phyloP scores from a whole-genome alignment of 352 stramenopile genomes.

The Pythium monospermum region DNA sequence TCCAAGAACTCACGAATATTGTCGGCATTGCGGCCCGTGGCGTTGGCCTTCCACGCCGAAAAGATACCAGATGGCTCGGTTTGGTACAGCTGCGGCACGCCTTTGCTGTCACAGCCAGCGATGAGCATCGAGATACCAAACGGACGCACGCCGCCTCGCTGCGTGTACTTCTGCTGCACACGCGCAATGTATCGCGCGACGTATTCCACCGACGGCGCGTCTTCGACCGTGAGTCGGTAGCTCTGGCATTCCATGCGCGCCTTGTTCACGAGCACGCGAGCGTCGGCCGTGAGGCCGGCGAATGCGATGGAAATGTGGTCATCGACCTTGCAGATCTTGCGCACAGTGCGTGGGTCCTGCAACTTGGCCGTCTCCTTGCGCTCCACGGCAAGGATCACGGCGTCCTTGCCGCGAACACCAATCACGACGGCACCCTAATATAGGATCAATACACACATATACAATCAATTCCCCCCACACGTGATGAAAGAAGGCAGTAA shows the following conservation, averaged over 20 bases:
- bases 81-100: constrained; percentile 95
- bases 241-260: constrained; percentile 96
- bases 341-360: constrained; percentile 97
- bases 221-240: constrained; percentile 96
- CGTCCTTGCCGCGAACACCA: constrained; percentile 94
- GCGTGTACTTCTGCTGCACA: constrained; percentile 98
- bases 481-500: too few species aligned
- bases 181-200: constrained; percentile 95
- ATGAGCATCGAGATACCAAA: constrained; percentile 99
- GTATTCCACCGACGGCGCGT: constrained; percentile 95
- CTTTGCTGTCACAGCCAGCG: constrained; percentile 90
- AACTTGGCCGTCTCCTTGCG: constrained; percentile 88
- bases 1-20: constrained; percentile 98
- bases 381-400: constrained; percentile 93
- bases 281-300: constrained; percentile 97
- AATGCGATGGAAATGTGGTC: constrained; percentile 98
- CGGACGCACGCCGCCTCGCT: constrained; percentile 96
- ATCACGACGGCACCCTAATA: constrained; percentile 93
- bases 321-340: constrained; percentile 99
- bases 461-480: too few species aligned
- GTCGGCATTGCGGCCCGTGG: constrained; percentile 96
- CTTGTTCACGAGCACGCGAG: constrained; percentile 97
- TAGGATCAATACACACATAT: constrained; percentile 2
- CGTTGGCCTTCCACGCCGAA: constrained; percentile 97
- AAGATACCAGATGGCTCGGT: constrained; percentile 98